Conservation (phyloP, 208 protist species). For the Porcisia hertigi region DNA sequence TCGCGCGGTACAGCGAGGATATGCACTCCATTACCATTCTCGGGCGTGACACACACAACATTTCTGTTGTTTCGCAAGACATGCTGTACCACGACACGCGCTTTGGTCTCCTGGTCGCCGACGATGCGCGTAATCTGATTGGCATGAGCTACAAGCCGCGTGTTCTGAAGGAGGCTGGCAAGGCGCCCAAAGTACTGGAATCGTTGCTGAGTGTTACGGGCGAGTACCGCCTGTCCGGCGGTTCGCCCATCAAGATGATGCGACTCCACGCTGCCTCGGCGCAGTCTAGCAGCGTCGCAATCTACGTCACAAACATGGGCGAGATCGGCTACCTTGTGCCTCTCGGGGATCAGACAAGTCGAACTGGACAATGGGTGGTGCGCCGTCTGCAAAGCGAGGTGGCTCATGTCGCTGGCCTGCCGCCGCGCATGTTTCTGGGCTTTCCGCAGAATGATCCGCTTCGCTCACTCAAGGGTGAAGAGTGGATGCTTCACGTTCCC, state of each 20-base stretch:
- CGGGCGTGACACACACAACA: conserved; percentile 54
- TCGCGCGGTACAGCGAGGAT: conserved; percentile 75
- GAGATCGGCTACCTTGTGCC: conserved; percentile 82
- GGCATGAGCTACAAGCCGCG: conserved; percentile 79
- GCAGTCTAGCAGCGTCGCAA: conserved; percentile 32
- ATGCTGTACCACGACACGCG: conserved; percentile 78
- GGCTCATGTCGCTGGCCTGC: conserved; percentile 62
- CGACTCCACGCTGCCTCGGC: conserved; percentile 49
- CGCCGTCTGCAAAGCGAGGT: conserved; percentile 68
- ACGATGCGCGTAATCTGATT: conserved; percentile 76
- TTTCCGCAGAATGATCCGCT: conserved; percentile 62
- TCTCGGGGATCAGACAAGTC: conserved; percentile 71
- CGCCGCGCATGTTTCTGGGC: conserved; percentile 77
- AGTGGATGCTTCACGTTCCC: conserved; percentile 65
- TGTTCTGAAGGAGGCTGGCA: conserved; percentile 36
- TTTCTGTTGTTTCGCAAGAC: conserved; percentile 68
- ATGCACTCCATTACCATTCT: conserved; percentile 83
- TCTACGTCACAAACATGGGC: conserved; percentile 85
- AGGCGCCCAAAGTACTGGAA: conserved; percentile 49
- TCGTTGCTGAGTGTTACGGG: conserved; percentile 70
- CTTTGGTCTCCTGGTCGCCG: conserved; percentile 70
- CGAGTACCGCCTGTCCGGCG: conserved; percentile 78
- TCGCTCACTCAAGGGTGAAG: conserved; percentile 47
- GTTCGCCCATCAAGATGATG: conserved; percentile 55
- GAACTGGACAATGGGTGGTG: conserved; percentile 65